A percentile compares a stretch with the other conserved stretches of the same genome.
These are phyloP conservation scores for Ganoderma multipileum DNA, from an alignment of 1,284 basidiomycete species.

Conservation along the genomic window DNA sequence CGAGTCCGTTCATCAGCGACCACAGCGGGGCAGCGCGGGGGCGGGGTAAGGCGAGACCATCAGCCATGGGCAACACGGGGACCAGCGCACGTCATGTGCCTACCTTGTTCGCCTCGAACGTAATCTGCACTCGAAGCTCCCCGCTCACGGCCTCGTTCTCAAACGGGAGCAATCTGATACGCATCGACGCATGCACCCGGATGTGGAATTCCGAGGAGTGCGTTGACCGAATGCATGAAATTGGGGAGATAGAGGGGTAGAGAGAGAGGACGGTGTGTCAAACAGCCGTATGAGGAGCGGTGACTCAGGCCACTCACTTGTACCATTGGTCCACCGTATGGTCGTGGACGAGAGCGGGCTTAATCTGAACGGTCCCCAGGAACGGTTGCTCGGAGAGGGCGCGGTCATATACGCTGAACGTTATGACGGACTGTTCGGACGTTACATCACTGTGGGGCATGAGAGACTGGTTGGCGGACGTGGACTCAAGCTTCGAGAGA, in stretches of 20 bases:
- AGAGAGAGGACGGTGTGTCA: background rate
- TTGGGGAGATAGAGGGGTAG: background rate
- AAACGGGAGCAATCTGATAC: constrained; percentile 72
- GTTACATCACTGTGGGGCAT: constrained; percentile 85
- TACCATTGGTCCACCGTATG: constrained; percentile 99
- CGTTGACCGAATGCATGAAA: background rate
- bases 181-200: constrained; percentile 13
- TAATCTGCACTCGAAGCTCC: constrained; percentile 94
- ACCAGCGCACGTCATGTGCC: constrained; percentile 40
- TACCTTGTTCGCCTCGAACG: constrained; percentile 91
- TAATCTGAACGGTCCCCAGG: constrained; percentile 91
- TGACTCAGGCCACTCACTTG: constrained; percentile 63
- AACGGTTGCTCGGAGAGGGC: constrained; percentile 84
- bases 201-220: background rate
- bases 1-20: constrained; percentile 13
- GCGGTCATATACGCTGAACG: constrained; percentile 95
- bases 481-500: constrained; percentile 7
- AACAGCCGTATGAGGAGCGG: background rate
- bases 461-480: constrained; percentile 20
- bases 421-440: constrained; percentile 86
- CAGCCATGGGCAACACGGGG: constrained; percentile 26
- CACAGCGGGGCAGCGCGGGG: constrained; percentile 14
- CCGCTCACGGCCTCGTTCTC: constrained; percentile 87
- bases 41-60: constrained; percentile 15
- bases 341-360: constrained; percentile 88